Evolutionary conservation across 345 rosid species (phyloP), one percentile per base, ranked within the genome.

Genomic region (Eucalyptus tenuipes): DNA sequence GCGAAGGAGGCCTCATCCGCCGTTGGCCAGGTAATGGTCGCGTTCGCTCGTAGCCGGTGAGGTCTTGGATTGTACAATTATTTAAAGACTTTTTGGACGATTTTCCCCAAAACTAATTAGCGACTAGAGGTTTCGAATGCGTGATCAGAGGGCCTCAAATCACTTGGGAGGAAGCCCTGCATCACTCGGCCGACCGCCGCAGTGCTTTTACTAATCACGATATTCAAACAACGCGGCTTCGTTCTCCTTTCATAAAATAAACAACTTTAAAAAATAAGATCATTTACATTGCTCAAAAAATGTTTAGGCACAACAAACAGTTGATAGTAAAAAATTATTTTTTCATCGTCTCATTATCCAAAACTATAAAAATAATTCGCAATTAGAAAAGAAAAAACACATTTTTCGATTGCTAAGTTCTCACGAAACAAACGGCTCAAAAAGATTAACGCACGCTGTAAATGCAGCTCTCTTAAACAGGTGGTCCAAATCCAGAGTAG

Each of bases 21-120:
- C 3, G 17, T 49, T 49, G 52, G 52, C 52, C 0, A 16, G 20
- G 20, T 16, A 49, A 49, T 49, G 53, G 7, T 49, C 1, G 20
- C 20, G 3, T 2, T 49, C 20, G 20, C 18, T 49, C 7, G 7
- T 20, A 2, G 7, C 20, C 2, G 7, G 8, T 3, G 3, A 16
- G 20, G 53, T 6, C 53, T 49, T 49, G 53, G 53, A 49, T 49
- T 49, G 7, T 6, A 49, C 53, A 50, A 49, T 16, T 50, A 50
- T 50, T 61, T 61, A 6, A 61, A 29, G 9, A 29, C 3, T 61
- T 61, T 29, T 61, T 61, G 37, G 37, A 61, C 5, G 4, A 29
- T 61, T 61, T 61, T n/a, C n/a, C 80, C 13, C 3, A 1, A 33
- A 8, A 17, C 7, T 18, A 11, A 68, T 33, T 44, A 33, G 44